These are phyloP conservation scores for Dichomitus squalens DNA, from an alignment of 1,284 basidiomycete species.

Conservation along the genomic window DNA sequence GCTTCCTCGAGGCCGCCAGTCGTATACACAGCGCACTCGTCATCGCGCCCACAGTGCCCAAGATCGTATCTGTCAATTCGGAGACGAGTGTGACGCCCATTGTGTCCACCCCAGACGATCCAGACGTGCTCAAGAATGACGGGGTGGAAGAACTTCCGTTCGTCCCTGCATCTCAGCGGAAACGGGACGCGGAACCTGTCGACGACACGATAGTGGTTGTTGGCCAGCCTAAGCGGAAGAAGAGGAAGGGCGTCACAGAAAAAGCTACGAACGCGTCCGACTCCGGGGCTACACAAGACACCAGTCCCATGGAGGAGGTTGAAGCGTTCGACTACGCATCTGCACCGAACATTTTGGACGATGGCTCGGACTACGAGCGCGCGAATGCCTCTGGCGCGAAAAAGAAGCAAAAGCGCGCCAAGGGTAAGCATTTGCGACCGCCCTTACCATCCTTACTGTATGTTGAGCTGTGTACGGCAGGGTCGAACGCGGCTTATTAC, in stretches of 20 bases:
- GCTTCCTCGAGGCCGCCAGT: constrained; percentile 40
- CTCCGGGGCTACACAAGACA: constrained; percentile 10
- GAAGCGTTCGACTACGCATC: constrained; percentile 76
- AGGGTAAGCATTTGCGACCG: constrained; percentile 41
- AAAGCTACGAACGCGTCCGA: constrained; percentile 4
- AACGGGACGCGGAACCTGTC: constrained; percentile 35
- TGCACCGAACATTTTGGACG: constrained; percentile 80
- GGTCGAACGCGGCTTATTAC: constrained; percentile 32
- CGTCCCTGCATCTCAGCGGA: constrained; percentile 59
- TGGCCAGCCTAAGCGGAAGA: constrained; percentile 61
- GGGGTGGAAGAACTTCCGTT: constrained; percentile 63
- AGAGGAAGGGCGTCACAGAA: constrained; percentile 51
- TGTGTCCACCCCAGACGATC: constrained; percentile 7
- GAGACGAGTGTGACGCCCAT: background rate
- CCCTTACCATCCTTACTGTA: background rate
- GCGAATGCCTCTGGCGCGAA: constrained; percentile 42
- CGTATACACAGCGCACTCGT: constrained; percentile 45
- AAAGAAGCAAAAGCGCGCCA: constrained; percentile 48
- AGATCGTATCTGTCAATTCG: constrained; percentile 28
- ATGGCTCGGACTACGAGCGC: constrained; percentile 47
- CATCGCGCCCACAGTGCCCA: constrained; percentile 52
- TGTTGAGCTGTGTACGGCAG: background rate
- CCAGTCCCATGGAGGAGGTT: constrained; percentile 25
- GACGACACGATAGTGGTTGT: constrained; percentile 74
- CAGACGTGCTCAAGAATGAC: constrained; percentile 19